phyloP scores from a whole-genome alignment of 345 rosid species.

The Aquilaria sinensis region DNA sequence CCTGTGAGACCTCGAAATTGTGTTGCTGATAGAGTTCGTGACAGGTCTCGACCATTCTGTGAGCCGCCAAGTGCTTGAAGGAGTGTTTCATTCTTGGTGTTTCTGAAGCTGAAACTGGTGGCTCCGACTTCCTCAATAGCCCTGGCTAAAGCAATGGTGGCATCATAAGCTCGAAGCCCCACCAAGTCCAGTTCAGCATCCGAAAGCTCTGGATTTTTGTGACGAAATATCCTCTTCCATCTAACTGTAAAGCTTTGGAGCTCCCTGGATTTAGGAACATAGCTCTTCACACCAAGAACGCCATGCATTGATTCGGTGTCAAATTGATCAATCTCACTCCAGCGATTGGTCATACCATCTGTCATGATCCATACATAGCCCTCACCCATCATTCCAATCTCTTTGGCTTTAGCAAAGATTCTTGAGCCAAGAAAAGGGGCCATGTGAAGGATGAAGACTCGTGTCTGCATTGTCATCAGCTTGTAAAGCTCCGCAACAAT shows the following conservation, averaged over 20 bases:
- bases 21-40: conserved; percentile 14
- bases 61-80: conserved; percentile 32
- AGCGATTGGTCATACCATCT: conserved; percentile 18
- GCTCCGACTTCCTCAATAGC: conserved; percentile 35
- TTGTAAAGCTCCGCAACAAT: conserved; percentile 38
- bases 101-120: conserved; percentile 14
- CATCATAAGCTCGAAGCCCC: conserved; percentile 43
- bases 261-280: conserved; percentile 13
- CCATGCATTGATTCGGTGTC: conserved; percentile 33
- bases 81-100: conserved; percentile 14
- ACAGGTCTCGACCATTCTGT: conserved; percentile 30
- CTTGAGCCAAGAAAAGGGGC: conserved; percentile 19
- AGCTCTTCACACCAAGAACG: conserved; percentile 26
- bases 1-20: conserved; percentile 33
- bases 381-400: conserved; percentile 38
- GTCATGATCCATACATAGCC: conserved; percentile 46
- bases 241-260: conserved; percentile 20
- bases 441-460: conserved; percentile 53
- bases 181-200: conserved; percentile 20
- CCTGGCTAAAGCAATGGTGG: conserved; percentile 26
- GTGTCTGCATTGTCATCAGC: conserved; percentile 33
- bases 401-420: conserved; percentile 32
- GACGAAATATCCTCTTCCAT: conserved; percentile 23
- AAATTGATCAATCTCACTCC: conserved; percentile 5
- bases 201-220: neutral